Percentiles rank a stretch among this genome's conserved stretches.
Conservation (phyloP, 2,329 filamentous ascomycete genomes). For the Scedosporium minutisporum region DNA sequence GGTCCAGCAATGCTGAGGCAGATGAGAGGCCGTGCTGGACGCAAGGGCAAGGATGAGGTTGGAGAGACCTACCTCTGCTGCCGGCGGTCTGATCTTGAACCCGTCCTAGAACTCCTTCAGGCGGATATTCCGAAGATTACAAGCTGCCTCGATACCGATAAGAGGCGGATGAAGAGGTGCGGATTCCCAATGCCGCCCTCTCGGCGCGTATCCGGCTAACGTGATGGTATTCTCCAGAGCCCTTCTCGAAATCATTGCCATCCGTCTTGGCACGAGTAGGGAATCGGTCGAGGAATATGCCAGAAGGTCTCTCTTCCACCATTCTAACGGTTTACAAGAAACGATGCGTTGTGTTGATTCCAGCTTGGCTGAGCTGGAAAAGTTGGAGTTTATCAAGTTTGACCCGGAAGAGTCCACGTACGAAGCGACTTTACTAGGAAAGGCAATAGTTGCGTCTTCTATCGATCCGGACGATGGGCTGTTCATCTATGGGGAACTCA, state of each 20-base stretch:
- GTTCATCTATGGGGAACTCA: slow-evolving; percentile 62
- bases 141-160: slow-evolving; percentile 60
- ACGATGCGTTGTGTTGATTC: slow-evolving; percentile 45
- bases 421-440: slow-evolving; percentile 54
- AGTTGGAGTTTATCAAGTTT: slow-evolving; percentile 43
- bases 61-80: slow-evolving; percentile 74
- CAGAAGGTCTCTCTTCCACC: slow-evolving; percentile 54
- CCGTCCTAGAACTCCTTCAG: slow-evolving; percentile 60
- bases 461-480: slow-evolving; percentile 66
- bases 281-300: slow-evolving; percentile 61
- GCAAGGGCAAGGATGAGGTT: slow-evolving; percentile 68
- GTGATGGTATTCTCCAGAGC: slow-evolving; percentile 36
- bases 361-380: slow-evolving; percentile 48
- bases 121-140: slow-evolving; percentile 60
- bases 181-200: not conserved
- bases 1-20: slow-evolving; percentile 71
- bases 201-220: slow-evolving; percentile 6
- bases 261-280: slow-evolving; percentile 55
- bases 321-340: slow-evolving; percentile 39
- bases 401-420: slow-evolving; percentile 34
- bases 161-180: slow-evolving; percentile 57
- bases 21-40: slow-evolving; percentile 69
- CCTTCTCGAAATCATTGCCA: slow-evolving; percentile 60
- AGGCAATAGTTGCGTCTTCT: slow-evolving; percentile 62
- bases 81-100: slow-evolving; percentile 56